Evolutionary conservation across 163 green algal species (phyloP).

Genomic region (Prototheca cutis): DNA sequence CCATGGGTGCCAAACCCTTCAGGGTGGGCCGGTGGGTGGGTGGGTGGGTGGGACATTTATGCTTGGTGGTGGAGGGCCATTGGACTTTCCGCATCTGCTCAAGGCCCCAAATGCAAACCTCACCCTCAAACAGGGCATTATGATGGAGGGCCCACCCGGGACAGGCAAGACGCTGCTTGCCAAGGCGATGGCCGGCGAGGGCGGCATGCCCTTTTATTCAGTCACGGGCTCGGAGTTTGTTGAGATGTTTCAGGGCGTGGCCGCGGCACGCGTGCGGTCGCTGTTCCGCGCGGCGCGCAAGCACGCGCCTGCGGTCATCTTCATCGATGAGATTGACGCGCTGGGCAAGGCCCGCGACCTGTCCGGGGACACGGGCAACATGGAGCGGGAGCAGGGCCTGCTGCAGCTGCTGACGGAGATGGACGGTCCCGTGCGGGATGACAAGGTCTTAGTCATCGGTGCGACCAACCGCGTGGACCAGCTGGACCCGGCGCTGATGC

Average conservation of each 20-base stretch:
- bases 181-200: slow-evolving; percentile 73
- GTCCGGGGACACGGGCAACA: slow-evolving; percentile 28
- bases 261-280: slow-evolving; percentile 44
- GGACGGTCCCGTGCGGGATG: slow-evolving; percentile 37
- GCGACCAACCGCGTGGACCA: slow-evolving; percentile 69
- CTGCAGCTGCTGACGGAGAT: slow-evolving; percentile 54
- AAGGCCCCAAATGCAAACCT: background rate
- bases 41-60: background rate
- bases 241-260: slow-evolving; percentile 77
- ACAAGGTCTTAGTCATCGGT: slow-evolving; percentile 67
- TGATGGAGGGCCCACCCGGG: slow-evolving; percentile 75
- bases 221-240: slow-evolving; percentile 81
- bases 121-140: slow-evolving; percentile 47
- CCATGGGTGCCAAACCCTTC: slow-evolving; percentile 34
- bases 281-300: slow-evolving; percentile 45
- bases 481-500: slow-evolving; percentile 64
- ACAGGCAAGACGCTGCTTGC: slow-evolving; percentile 85
- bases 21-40: slow-evolving; percentile 21
- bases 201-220: slow-evolving; percentile 56
- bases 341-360: slow-evolving; percentile 40
- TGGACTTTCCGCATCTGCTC: too few species aligned
- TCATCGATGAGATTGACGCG: slow-evolving; percentile 63
- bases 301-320: slow-evolving; percentile 47
- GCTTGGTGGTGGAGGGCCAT: too few species aligned
- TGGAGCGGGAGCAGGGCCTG: slow-evolving; percentile 53